Conservation (phyloP, 768 basidiomycete species). For the Mrakia gelida region DNA sequence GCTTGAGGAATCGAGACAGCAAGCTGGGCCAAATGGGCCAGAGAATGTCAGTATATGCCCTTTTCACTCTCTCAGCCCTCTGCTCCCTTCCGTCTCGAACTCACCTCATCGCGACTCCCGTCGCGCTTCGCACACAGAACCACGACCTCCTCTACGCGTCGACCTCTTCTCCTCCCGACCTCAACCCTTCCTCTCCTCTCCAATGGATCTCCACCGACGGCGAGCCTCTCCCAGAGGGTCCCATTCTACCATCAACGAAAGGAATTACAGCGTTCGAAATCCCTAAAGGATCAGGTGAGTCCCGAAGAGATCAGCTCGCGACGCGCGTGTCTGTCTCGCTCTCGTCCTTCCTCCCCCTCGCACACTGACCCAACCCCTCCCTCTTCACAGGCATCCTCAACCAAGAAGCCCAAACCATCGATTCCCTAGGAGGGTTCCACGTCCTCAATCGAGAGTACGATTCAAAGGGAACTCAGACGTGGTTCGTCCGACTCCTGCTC, state of each 20-base stretch:
- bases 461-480: neutral
- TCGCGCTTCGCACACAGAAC: neutral
- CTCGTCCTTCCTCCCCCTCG: too few species aligned
- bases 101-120: too few species aligned
- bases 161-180: neutral
- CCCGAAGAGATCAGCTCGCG: too few species aligned
- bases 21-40: constrained; percentile 12
- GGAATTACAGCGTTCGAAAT: neutral
- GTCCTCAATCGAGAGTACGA: neutral
- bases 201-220: neutral
- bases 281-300: constrained; percentile 9
- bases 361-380: neutral
- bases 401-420: constrained; percentile 5
- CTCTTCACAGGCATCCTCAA: constrained; percentile 4
- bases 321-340: too few species aligned
- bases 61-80: neutral
- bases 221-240: neutral
- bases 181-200: neutral
- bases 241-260: neutral
- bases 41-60: neutral
- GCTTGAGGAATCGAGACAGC: neutral
- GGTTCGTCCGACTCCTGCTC: neutral
- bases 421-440: neutral
- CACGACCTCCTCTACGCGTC: constrained; percentile 6
- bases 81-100: too few species aligned